Conservation (phyloP, 257 asterid species). For the Anisodus tanguticus region DNA sequence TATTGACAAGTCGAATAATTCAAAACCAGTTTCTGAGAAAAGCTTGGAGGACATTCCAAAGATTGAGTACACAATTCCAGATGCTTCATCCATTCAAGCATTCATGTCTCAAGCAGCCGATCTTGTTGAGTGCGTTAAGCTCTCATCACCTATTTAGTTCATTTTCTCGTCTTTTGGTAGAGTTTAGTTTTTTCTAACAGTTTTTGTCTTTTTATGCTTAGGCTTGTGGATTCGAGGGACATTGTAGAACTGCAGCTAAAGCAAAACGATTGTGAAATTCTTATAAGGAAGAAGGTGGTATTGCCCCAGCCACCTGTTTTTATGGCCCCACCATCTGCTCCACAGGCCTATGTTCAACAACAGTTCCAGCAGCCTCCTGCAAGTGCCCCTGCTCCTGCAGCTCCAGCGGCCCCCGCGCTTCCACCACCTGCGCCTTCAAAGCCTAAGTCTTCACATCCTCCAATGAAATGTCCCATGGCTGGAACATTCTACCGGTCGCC, state of each 20-base stretch:
- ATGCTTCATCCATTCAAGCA: slow-evolving; percentile 49
- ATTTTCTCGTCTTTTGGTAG: slow-evolving; percentile 8
- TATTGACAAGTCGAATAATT: slow-evolving; percentile 46
- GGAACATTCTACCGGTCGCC: slow-evolving; percentile 68
- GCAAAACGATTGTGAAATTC: slow-evolving; percentile 56
- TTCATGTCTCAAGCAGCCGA: slow-evolving; percentile 57
- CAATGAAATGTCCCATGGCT: slow-evolving; percentile 72
- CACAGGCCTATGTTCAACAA: slow-evolving; percentile 44
- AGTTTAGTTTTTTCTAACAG: not conserved
- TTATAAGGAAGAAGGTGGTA: slow-evolving; percentile 63
- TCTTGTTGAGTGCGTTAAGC: slow-evolving; percentile 53
- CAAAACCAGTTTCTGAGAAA: slow-evolving; percentile 39
- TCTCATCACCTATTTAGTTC: slow-evolving; percentile 21
- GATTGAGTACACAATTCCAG: slow-evolving; percentile 45
- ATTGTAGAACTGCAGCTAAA: slow-evolving; percentile 62
- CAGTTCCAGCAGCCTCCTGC: slow-evolving; percentile 40
- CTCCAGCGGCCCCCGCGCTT: slow-evolving; percentile 42
- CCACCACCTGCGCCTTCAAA: slow-evolving; percentile 48
- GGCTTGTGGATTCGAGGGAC: slow-evolving; percentile 68
- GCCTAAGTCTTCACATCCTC: slow-evolving; percentile 64
- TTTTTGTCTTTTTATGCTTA: slow-evolving; percentile 29
- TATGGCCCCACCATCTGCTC: slow-evolving; percentile 41
- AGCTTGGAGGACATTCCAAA: slow-evolving; percentile 35
- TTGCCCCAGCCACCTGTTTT: slow-evolving; percentile 50
- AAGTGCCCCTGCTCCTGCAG: slow-evolving; percentile 40